Percentiles rank a stretch among this genome's conserved stretches.
phyloP scores from a whole-genome alignment of 2,329 filamentous ascomycete genomes.

The Xylaria sp. region DNA sequence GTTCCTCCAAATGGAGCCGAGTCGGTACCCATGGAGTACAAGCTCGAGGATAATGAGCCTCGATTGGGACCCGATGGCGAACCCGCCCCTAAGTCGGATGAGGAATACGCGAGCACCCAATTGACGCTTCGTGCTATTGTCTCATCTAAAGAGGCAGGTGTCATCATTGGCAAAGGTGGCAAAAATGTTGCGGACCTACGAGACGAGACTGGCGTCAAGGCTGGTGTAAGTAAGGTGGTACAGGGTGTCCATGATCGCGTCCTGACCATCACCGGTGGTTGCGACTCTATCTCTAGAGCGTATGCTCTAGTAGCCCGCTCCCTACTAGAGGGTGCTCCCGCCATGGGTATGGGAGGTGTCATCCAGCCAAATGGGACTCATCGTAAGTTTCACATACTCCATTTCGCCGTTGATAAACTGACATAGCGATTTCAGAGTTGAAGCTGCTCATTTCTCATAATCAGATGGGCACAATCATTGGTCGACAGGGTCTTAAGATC shows the following conservation, averaged over 20 bases:
- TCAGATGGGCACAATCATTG: slow-evolving; percentile 99
- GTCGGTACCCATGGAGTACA: slow-evolving; percentile 69
- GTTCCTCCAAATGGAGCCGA: slow-evolving; percentile 69
- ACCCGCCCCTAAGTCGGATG: slow-evolving; percentile 87
- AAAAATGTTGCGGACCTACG: slow-evolving; percentile 98
- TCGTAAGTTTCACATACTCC: slow-evolving; percentile 68
- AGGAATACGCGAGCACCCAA: slow-evolving; percentile 93
- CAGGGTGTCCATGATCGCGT: slow-evolving; percentile 97
- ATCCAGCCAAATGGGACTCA: slow-evolving; percentile 90
- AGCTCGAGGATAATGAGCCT: slow-evolving; percentile 69
- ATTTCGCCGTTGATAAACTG: slow-evolving; percentile 20
- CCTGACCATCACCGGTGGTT: slow-evolving; percentile 89
- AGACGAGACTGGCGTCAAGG: slow-evolving; percentile 97
- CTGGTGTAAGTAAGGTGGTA: slow-evolving; percentile 98
- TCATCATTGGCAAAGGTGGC: slow-evolving; percentile 98
- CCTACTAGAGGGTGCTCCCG: slow-evolving; percentile 89
- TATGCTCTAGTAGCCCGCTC: slow-evolving; percentile 94
- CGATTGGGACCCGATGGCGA: slow-evolving; percentile 79
- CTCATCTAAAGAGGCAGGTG: slow-evolving; percentile 97
- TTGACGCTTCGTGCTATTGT: slow-evolving; percentile 97
- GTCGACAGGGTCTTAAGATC: slow-evolving; percentile 95
- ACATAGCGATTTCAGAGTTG: slow-evolving; percentile 71
- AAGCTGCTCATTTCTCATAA: slow-evolving; percentile 99
- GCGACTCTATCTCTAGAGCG: slow-evolving; percentile 88
- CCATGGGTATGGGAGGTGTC: slow-evolving; percentile 95